These are phyloP conservation scores for Epichloe scottii DNA, from an alignment of 2,329 filamentous ascomycete species.

Conservation along the genomic window DNA sequence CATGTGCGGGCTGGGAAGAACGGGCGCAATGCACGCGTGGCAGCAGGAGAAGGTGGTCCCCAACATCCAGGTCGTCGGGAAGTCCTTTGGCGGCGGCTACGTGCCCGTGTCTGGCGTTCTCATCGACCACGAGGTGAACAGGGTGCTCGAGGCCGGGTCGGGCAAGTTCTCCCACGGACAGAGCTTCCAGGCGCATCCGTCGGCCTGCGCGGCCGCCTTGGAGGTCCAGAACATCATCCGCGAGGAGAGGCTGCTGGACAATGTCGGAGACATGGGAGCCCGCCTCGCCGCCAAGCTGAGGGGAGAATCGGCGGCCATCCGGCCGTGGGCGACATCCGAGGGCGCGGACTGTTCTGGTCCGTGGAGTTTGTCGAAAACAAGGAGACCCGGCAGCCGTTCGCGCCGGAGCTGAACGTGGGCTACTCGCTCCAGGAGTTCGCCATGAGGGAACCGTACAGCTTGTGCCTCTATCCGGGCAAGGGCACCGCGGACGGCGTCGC, in stretches of 20 bases:
- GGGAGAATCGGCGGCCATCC: conserved; percentile 27
- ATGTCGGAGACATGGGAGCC: conserved; percentile 41
- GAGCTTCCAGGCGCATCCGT: conserved; percentile 16
- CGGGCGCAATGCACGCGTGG: conserved; percentile 50
- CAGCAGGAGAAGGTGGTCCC: conserved; percentile 45
- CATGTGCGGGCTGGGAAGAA: conserved; percentile 56
- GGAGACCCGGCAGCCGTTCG: conserved; percentile 24
- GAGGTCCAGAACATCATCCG: conserved; percentile 34
- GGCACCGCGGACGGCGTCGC: conserved; percentile 45
- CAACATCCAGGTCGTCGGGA: conserved; percentile 54
- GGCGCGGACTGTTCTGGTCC: conserved; percentile 39
- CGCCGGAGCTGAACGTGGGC: conserved; percentile 7
- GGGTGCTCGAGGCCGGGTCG: too few relatives aligned
- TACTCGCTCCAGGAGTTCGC: too few relatives aligned
- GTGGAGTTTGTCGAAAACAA: conserved; percentile 33
- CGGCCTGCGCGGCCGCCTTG: conserved; percentile 12
- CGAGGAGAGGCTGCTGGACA: conserved; percentile 43
- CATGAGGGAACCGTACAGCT: too few relatives aligned
- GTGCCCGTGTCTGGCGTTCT: conserved; percentile 18
- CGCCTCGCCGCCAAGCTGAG: conserved; percentile 32
- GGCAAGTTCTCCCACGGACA: conserved; percentile 9
- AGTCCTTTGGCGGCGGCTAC: conserved; percentile 53
- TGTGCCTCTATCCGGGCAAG: conserved; percentile 40
- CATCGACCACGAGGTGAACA: too few relatives aligned
- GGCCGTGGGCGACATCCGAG: conserved; percentile 48